Base-by-base conservation (phyloP, 345 rosid genomes). In the Populus nigra region DNA sequence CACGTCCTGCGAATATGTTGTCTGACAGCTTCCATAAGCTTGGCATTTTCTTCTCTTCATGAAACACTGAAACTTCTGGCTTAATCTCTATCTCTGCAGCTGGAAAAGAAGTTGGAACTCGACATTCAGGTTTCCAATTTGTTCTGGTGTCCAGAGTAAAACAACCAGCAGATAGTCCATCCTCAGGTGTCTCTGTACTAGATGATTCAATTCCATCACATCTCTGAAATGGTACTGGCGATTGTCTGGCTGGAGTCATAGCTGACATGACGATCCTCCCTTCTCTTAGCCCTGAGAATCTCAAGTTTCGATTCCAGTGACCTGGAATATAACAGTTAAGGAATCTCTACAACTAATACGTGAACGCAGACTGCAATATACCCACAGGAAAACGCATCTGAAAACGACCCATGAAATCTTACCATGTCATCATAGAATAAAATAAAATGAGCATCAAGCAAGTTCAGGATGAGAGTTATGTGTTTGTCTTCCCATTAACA, bases 271-370 rank as follows among this genome's bases (percentile, higher is more conserved):
- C 83, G 77, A 50, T 85, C 85, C 11, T 84, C 87, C 45, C 53
- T 79, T 77, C 78, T 86, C 83, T 86, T 91, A n/a, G 92, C 90
- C 81, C 89, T 90, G 65, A 94, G 84, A 68, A 68, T 85, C 81
- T 90, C 90, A 25, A 94, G 93, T 87, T 89, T 94, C 25, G 89
- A 82, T 87, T 92, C 94, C 82, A 92, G 78, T 39, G 91, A 91
- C 85, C 98, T 92, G 81, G 59, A 78, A 80, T 17, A 76, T 67
- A 72, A 2, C 20, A 49, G 74, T 68, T 69, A 31, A 74, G 45
- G 29, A 36, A 75, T 38, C 62, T 2, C 5, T 17, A 38, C 66
- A n/a, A 55, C 33, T 38, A 72, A 69, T 2, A 22, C 43, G 49
- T 18, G 55, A 49, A 68, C 17, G 55, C 47, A 71, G 72, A 36